Base-by-base conservation (phyloP, 306 rosid species). In the Heteromeles arbutifolia region DNA sequence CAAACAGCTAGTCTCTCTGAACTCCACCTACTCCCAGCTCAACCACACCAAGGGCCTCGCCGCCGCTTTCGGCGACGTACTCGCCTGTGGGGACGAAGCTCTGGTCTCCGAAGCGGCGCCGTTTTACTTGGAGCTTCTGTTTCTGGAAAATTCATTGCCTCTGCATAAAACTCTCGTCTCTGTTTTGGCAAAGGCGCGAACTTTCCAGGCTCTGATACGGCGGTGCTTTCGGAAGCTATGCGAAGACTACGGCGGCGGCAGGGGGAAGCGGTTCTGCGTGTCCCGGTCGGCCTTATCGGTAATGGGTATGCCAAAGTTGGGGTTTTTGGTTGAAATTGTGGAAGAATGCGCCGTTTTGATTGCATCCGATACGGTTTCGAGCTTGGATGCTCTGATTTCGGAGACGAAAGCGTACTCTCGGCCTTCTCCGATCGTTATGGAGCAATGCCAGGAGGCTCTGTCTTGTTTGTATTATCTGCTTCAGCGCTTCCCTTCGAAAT, bases 371-470 rank as follows among this genome's bases (percentile, higher is more conserved):
- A 81, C 81, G 0, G 85, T 89, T 57, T 63, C 69, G 4, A 82
- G 97, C 68, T 83, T 95, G 70, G 74, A 72, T 31, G 74, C 39
- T 4, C 87, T 90, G n/a, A 77, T 95, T 78, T 84, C 58, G 21
- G 98, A 92, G 87, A 85, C 87, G 1, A 70, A 64, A 76, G 88
- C 74, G 25, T 76, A 65, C 54, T 87, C 86, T 41, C 76, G 97
- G 29, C 98, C 99, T 68, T 95, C 99, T 1, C 97, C 99, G 14
- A 86, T 92, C 67, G 97, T 88, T 0, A 89, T 95, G 97, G 99
- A 95, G 26, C 99, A 95, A 67, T 92, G 99, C 80, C 99, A 95
- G 50, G 99, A 95, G 85, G 93, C 93, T 57, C 66, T 95, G 87
- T 95, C 99, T 63, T 95, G 97, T 63, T 83, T 88, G 88, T 95